Evolutionary conservation across 2,329 filamentous ascomycete genomes (phyloP), one percentile per base, ranked within the genome.

Genomic region (Epichloe sp.): DNA sequence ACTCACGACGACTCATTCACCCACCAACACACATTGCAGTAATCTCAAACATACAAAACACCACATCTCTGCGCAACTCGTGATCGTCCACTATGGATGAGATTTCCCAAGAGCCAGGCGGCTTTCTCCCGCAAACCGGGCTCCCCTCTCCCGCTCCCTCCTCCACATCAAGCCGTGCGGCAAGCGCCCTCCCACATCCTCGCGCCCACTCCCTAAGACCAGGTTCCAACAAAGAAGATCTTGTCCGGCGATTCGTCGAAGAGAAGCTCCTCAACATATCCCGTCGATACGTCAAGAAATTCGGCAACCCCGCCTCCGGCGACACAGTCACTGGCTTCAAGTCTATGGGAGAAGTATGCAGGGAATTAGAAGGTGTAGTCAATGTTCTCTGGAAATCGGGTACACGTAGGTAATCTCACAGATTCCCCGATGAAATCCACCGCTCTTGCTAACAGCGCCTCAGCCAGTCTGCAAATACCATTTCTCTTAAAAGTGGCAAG

Each of bases 301-400:
- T 76, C 50, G 71, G 71, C 42, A 62, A 67, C 0, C 62, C 62
- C 0, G 69, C 73, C 38, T 68, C 69, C 3, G 68, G 60, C 4
- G 76, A 79, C 52, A 67, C 72, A 12, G 65, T 77, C 2, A 62
- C 70, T 2, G 78, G 77, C 21, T 82, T 80, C 61, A 66, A 72
- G 50, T 78, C 68, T 48, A 86, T 91, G 63, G 73, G 47, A 47
- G 83, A 90, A 60, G 77, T 88, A 4, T 87, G 80, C 50, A 78
- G 72, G 52, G 88, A 95, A 60, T 66, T 95, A 1, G 85, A 90
- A 51, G 74, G 75, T 5, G 64, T 95, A 12, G 69, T 95, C 15
- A 85, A 94, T 64, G 77, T 94, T 7, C 68, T 95, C 5, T 97
- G 91, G 91, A 77, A 88, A 21, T 88, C 83, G 34, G 88, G 86